phyloP scores from a whole-genome alignment of 2,329 filamentous ascomycete genomes.

The Cryoendolithus antarcticus region DNA sequence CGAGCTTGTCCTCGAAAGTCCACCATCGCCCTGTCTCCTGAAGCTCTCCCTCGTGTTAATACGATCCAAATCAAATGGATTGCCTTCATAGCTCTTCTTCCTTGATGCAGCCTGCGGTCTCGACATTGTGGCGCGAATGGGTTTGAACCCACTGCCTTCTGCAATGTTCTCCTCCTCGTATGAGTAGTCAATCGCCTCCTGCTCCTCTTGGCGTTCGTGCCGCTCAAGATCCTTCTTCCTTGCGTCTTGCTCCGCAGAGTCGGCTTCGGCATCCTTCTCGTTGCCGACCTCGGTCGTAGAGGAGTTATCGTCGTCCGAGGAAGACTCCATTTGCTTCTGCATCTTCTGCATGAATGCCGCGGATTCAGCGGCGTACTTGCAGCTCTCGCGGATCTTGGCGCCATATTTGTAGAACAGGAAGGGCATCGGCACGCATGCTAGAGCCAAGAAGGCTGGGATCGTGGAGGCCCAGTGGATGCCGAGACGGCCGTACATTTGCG shows the following conservation, averaged over 20 bases:
- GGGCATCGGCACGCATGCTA: slow-evolving; percentile 61
- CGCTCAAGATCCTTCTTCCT: slow-evolving; percentile 20
- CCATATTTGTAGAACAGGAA: slow-evolving; percentile 69
- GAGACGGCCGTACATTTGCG: slow-evolving; percentile 41
- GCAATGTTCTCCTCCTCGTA: slow-evolving; percentile 10
- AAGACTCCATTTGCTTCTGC: slow-evolving; percentile 21
- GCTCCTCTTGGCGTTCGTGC: slow-evolving; percentile 13
- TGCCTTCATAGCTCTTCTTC: slow-evolving; percentile 24
- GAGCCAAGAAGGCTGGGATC: slow-evolving; percentile 60
- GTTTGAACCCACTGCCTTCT: slow-evolving; percentile 12
- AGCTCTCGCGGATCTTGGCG: slow-evolving; percentile 47
- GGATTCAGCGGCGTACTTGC: slow-evolving; percentile 58
- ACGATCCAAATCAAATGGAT: slow-evolving; percentile 37
- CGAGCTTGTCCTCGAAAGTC: slow-evolving; percentile 6
- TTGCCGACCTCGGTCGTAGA: slow-evolving; percentile 2
- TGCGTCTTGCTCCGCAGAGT: slow-evolving; percentile 1
- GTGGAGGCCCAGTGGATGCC: slow-evolving; percentile 67
- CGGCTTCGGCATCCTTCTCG: slow-evolving; percentile 3
- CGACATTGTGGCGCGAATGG: slow-evolving; percentile 10
- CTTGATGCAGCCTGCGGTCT: slow-evolving; percentile 16
- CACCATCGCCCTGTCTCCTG: slow-evolving; percentile 4
- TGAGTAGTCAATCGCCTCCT: slow-evolving; percentile 18
- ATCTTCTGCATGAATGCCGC: slow-evolving; percentile 38
- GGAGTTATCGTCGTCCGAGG: slow-evolving; percentile 1
- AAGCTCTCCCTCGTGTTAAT: slow-evolving; percentile 37